Evolutionary conservation across 2,329 filamentous ascomycete species (phyloP), one percentile per base, ranked within the genome.

Genomic region (Curvularia verruculosa): DNA sequence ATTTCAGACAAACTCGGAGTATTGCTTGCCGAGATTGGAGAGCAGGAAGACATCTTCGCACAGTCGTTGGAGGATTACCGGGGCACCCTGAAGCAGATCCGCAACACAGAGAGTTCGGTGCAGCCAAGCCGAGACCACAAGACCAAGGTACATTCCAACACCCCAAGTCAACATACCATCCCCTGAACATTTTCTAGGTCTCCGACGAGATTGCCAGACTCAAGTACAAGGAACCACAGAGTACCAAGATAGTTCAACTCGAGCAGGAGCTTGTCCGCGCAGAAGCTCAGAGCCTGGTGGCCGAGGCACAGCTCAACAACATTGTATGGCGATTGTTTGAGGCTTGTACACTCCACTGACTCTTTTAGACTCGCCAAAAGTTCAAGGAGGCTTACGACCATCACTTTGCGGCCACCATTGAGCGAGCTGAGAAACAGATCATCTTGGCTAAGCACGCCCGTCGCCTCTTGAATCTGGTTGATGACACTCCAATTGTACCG

Each of bases 191-290:
- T 21, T 48, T 4, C 36, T 56, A 83, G 85, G 89, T 98, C 62
- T 84, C 88, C 56, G 94, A 98, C 73, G 94, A 99, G 78, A 96
- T 99, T 69, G 88, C 91, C 65, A 91, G 88, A 78, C 80, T 97
- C 67, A 97, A 96, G 83, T 85, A 89, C 77, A 97, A 95, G 81
- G 95, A 98, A 78, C 92, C 93, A 6, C 86, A 90, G 73, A 96
- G 89, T 72, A 83, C 90, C 28, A 90, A 87, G 74, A 81, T 98
- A 53, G 87, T 92, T 34, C 89, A 89, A 21, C 84, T 98, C 52
- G 95, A 99, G 82, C 95, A 99, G 81, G 95, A 98, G 82, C 87
- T 99, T 51, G 93, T 99, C 51, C 85, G 95, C 65, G 93, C 94
- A 23, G 95, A 99, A 82, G 95, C 95, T 3, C 93, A 98, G 82